Evolutionary conservation across 371 early-diverging fungal species (phyloP), one percentile per base, ranked within the genome.

Genomic region (Mortierella sp.): DNA sequence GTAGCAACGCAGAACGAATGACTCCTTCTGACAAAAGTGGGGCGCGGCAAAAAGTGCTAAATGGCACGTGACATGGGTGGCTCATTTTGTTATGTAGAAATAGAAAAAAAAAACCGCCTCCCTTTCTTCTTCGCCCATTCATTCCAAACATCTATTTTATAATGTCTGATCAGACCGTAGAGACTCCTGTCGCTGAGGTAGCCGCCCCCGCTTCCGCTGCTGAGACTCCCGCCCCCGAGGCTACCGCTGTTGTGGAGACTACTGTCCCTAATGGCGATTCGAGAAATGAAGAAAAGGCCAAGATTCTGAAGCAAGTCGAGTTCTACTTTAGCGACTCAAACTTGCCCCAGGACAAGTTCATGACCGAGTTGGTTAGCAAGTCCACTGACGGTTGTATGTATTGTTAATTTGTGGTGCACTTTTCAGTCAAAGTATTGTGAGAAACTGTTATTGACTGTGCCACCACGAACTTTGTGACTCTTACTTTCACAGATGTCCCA

Each of bases 301-400:
- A 90, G 84, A 88, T 94, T 58, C 79, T 88, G 32, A 86, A 88
- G 71, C 94, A 94, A 82, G 89, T 94, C 68, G 90, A 93, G 82
- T 93, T 92, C 83, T 94, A 94, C 83, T 93, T 94, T 70, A 86
- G 90, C 78, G 93, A 94, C 70, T 86, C 89, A 49, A 94, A 93
- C 84, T 83, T 94, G 67, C 91, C 90, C 65, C 86, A 83, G 54
- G 94, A 94, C 82, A 88, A 86, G 70, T 94, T 84, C 64, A 84
- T 94, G 85, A 85, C 84, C 76, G 88, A 86, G 71, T 73, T 86
- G 61, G 83, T 87, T 60, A 68, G 75, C 34, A 86, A 86, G 64
- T 17, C 49, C 40, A 84, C 87, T 54, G 88, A 88, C 31, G 86
- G 88, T 55, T 91, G 91, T 90, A 89, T 63, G 81, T 75, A 51